These are phyloP conservation scores for Astragalus glycyphyllos DNA, from an alignment of 306 rosid species.

Conservation along the genomic window DNA sequence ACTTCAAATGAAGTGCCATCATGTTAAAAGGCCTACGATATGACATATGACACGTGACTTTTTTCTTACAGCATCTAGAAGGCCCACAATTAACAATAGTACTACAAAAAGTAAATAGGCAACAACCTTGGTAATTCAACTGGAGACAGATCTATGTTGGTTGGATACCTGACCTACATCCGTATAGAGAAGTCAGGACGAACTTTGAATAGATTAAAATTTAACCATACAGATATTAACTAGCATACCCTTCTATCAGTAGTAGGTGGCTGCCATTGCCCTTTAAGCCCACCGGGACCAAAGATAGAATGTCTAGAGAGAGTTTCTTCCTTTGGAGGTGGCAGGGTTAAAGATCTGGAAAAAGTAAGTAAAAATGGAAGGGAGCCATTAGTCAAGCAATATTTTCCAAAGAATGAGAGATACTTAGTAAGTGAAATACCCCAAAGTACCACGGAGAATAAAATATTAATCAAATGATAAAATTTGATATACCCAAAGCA, in stretches of 20 bases:
- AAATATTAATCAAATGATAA: background rate
- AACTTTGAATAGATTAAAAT: slow-evolving; percentile 39
- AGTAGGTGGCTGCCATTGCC: slow-evolving; percentile 80
- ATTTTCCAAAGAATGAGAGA: slow-evolving; percentile 7
- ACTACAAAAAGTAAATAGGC: slow-evolving; percentile 32
- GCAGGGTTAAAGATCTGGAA: slow-evolving; percentile 68
- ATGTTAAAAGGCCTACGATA: background rate
- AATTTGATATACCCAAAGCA: background rate
- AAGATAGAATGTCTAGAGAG: slow-evolving; percentile 87
- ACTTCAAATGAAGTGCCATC: background rate
- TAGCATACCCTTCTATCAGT: slow-evolving; percentile 75
- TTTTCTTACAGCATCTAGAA: slow-evolving; percentile 1
- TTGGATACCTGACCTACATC: slow-evolving; percentile 87
- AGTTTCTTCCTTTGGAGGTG: slow-evolving; percentile 81
- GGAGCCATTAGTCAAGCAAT: slow-evolving; percentile 29
- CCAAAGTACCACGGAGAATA: background rate
- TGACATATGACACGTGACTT: slow-evolving; percentile 1
- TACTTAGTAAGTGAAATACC: background rate
- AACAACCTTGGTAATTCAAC: slow-evolving; percentile 77
- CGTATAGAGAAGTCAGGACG: slow-evolving; percentile 54
- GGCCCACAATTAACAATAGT: slow-evolving; percentile 21
- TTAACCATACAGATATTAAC: slow-evolving; percentile 30
- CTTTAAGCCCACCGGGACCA: slow-evolving; percentile 84
- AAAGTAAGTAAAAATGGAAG: slow-evolving; percentile 38
- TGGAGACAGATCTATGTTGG: slow-evolving; percentile 73